Conservation (phyloP, 2,329 filamentous ascomycete genomes). For the Xylariaceae sp. region DNA sequence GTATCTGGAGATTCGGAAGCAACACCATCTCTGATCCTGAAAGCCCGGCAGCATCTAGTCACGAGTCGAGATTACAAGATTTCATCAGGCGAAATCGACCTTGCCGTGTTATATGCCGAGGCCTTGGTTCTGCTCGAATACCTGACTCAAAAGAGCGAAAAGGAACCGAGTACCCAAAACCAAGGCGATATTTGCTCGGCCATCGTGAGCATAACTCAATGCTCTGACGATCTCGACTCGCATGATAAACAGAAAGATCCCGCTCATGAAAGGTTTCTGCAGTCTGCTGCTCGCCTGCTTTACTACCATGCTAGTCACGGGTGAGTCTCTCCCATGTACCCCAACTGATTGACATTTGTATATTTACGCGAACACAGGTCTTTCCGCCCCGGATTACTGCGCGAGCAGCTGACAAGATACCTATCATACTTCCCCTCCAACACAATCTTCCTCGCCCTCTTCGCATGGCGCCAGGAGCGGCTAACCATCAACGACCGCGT, state of each 20-base stretch:
- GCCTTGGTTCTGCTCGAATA: conserved; percentile 64
- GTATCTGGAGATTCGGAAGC: conserved; percentile 18
- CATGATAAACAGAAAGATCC: conserved; percentile 33
- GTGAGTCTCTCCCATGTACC: conserved; percentile 34
- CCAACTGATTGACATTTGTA: too few species aligned
- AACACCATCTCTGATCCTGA: conserved; percentile 45
- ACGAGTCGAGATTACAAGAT: conserved; percentile 52
- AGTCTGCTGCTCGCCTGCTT: conserved; percentile 62
- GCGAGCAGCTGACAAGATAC: conserved; percentile 55
- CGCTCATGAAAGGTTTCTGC: conserved; percentile 60
- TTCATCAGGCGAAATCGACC: conserved; percentile 41
- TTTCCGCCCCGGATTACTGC: conserved; percentile 63
- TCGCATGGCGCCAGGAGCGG: conserved; percentile 67
- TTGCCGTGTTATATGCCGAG: conserved; percentile 54
- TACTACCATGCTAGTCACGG: conserved; percentile 58
- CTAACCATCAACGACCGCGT: conserved; percentile 72
- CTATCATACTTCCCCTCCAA: conserved; percentile 67
- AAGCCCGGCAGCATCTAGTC: conserved; percentile 47
- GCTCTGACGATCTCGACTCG: conserved; percentile 40
- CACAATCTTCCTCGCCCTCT: conserved; percentile 66
- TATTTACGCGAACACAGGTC: conserved; percentile 37
- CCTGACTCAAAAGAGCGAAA: conserved; percentile 42
- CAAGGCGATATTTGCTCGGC: conserved; percentile 55
- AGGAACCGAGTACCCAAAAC: conserved; percentile 39
- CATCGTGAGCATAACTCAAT: conserved; percentile 38